These are phyloP conservation scores for Keithomyces neogunnii DNA, from an alignment of 2,329 filamentous ascomycete genomes.

Conservation along the genomic window DNA sequence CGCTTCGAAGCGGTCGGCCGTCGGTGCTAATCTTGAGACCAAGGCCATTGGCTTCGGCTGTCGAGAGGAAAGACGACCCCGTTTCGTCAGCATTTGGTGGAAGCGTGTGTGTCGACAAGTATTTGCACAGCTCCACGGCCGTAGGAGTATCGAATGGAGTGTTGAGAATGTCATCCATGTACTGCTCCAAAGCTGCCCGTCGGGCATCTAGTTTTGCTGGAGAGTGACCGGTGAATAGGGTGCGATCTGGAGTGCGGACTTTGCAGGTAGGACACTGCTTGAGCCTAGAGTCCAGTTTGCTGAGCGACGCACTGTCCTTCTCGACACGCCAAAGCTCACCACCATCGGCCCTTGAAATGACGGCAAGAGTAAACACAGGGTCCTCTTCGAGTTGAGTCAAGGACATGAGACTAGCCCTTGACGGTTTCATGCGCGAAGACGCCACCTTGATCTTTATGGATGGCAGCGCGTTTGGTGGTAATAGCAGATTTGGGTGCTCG, in stretches of 20 bases:
- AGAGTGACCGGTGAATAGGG: constrained; percentile 83
- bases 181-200: constrained; percentile 69
- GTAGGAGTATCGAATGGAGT: constrained; percentile 70
- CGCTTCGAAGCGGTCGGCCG: constrained; percentile 66
- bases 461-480: constrained; percentile 81
- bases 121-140: constrained; percentile 76
- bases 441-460: constrained; percentile 81
- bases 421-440: constrained; percentile 91
- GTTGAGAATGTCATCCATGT: constrained; percentile 79
- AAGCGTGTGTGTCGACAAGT: constrained; percentile 64
- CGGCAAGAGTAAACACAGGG: constrained; percentile 83
- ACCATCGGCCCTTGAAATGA: constrained; percentile 68
- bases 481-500: constrained; percentile 75
- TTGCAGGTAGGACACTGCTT: constrained; percentile 66
- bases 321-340: constrained; percentile 89
- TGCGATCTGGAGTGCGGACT: constrained; percentile 72
- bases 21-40: constrained; percentile 44
- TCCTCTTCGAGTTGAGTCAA: constrained; percentile 80
- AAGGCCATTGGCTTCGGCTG: constrained; percentile 13
- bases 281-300: constrained; percentile 73
- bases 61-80: constrained; percentile 15
- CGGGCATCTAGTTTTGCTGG: constrained; percentile 89
- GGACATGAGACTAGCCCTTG: constrained; percentile 73
- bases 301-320: constrained; percentile 76
- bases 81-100: constrained; percentile 54